Evolutionary conservation across 2,329 filamentous ascomycete species (phyloP), one percentile per base, ranked within the genome.

Genomic region (Orbilia quercus): DNA sequence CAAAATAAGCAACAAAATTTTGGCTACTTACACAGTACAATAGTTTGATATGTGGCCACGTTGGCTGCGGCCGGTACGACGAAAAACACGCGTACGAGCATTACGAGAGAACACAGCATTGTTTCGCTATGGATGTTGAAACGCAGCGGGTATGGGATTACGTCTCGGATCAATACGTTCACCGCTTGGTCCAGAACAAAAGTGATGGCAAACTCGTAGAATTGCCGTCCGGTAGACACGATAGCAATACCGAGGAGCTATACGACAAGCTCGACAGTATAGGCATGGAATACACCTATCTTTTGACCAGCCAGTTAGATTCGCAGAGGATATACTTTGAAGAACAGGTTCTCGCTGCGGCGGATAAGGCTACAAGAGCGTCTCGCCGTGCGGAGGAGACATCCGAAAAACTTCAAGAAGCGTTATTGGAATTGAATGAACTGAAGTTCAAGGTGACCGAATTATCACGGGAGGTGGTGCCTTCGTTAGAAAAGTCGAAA

Each of bases 121-220:
- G 90, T 75, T 99, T 96, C 79, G 90, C 92, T 23, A 90, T 99
- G 80, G 95, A 99, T 80, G 87, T 98, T 38, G 88, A 90, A 74
- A 96, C 92, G 0, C 94, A 99, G 80, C 90, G 96, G 77, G 93
- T 99, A 0, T 99, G 95, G 95, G 95, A 99, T 81, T 99, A 99
- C 76, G 91, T 91, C 0, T 92, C 91, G 2, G 95, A 99, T 79
- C 91, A 90, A 79, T 99, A 96, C 85, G 95, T 98, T 53, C 95
- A 99, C 81, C 89, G 95, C 7, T 87, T 98, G 57, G 96, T 99
- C 64, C 90, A 96, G 76, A 92, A 92, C 79, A 96, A 97, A 82
- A 89, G 91, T 7, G 92, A 96, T 80, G 91, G 91, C 22, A 96
- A 96, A 80, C 85, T 96, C 1, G 90, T 97, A 16, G 94, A 98